Conservation (phyloP, 768 basidiomycete genomes). For the Sporobolomyces phaffii region DNA sequence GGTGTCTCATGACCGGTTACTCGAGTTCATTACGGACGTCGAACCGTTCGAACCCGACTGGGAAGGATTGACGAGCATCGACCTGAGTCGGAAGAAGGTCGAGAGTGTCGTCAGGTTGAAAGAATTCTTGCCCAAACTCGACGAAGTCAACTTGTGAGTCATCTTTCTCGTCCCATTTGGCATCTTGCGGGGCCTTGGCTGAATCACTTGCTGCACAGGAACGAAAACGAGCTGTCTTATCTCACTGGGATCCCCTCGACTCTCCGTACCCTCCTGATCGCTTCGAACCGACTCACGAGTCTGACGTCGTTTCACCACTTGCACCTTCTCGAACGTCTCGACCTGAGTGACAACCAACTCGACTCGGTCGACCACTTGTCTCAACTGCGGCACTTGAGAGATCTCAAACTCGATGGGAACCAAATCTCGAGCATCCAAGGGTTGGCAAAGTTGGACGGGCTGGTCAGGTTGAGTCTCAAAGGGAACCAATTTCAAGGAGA, state of each 20-base stretch:
- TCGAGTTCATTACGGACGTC: conserved; percentile 87
- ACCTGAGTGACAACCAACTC: conserved; percentile 82
- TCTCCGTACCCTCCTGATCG: conserved; percentile 46
- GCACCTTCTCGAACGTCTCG: conserved; percentile 74
- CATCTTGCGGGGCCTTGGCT: background rate
- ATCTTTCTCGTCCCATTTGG: conserved; percentile 37
- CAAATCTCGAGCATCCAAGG: conserved; percentile 67
- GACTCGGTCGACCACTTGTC: conserved; percentile 74
- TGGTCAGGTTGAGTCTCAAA: conserved; percentile 75
- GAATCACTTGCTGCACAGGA: no score
- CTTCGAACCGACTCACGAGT: conserved; percentile 63
- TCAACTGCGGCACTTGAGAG: conserved; percentile 75
- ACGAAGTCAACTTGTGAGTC: conserved; percentile 62
- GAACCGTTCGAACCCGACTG: conserved; percentile 92
- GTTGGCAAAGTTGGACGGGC: conserved; percentile 67
- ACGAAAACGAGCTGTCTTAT: conserved; percentile 48
- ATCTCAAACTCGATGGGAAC: conserved; percentile 85
- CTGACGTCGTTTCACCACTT: conserved; percentile 85
- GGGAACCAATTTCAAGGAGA: conserved; percentile 62
- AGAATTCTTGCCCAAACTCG: conserved; percentile 61
- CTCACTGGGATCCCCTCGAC: conserved; percentile 49
- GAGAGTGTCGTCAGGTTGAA: conserved; percentile 79
- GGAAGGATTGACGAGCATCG: conserved; percentile 70
- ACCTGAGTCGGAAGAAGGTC: conserved; percentile 64
- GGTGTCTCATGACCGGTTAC: conserved; percentile 81